Base-by-base conservation (phyloP, 129 eudicot species). In the Artemisia argyi region DNA sequence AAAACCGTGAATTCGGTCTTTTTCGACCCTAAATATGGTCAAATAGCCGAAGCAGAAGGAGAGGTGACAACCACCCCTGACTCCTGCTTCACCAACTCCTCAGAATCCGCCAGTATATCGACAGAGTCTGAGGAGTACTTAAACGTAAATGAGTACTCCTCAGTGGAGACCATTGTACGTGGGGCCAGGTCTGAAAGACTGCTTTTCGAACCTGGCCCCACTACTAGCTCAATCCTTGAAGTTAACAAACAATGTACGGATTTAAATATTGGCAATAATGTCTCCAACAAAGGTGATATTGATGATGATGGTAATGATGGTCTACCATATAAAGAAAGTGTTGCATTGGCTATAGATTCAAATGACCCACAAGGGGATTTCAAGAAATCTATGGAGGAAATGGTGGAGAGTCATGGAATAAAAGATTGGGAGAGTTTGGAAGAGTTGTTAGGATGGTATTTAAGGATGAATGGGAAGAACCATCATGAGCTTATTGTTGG, bases 371-470 rank as follows among this genome's bases (percentile, higher is more conserved):
- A 85, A 26, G 44, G 12, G 51, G 98, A 94, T 84, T 94, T 94
- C 81, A 94, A 85, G 89, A 79, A 76, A 42, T 94, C 98, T 14
- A 94, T 94, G 98, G 73, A 76, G 76, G 98, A 94, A 68, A 94
- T 94, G 98, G 91, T 94, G 83, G 97, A 90, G 85, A 78, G 54
- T 22, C 84, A 85, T 58, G 93, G 91, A 2, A 56, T 89, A 62
- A 80, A 82, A 76, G 87, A 90, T 7, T 94, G 98, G 98, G 93
- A 87, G 15, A 74, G 87, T 46, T 78, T 94, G 47, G 93, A 90
- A 61, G 96, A 90, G 78, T 72, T 94, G 73, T 69, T 94, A 56
- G 81, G 85, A 20, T 94, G 98, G 98, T 94, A 90, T 63, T 82
- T 94, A 82, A 87, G 62, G 84, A 84, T 87, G 85, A 94, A 94